Base-by-base conservation (phyloP, 1,284 basidiomycete genomes). In the Marasmius tenuissimus region DNA sequence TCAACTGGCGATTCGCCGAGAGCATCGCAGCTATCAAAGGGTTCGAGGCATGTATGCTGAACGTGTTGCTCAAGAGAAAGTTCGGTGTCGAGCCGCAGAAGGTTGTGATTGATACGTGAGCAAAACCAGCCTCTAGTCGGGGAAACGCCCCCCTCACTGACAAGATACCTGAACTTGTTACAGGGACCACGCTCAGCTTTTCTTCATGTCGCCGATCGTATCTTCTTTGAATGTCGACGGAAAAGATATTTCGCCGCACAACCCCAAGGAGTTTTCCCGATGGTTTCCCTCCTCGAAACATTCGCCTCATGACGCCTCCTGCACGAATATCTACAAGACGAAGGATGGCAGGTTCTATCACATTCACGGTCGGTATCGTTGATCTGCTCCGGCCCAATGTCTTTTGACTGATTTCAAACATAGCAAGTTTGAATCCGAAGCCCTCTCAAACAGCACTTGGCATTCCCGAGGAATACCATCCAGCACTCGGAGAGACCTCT, bases 1-100 rank as follows among this genome's bases (percentile, higher is more conserved):
- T 68, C 20, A 69, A 68, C 50, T 69, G 69, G 66, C 65, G 69
- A 11, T 70, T 69, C 39, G 65, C 68, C 2, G 71, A 72, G 57
- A 69, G 68, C 48, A 66, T 71, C 39, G 64, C 68, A 42, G 67
- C 70, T 4, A 58, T 71, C 40, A 72, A 71, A 59, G 71, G 66
- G 4, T 69, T 68, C 33, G 65, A 72, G 50, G 71, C 61, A 12
- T 65, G 66, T 0, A 69, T 72, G 66, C 62, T 69, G 14, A 69
- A 69, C 45, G 67, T 68, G 1, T 58, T 69, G 18, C 50, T 69
- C 45, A 66, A 66, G 51, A 62, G 62, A 48, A 68, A 66, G 56
- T 71, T 70, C 51, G 65, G 61, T 4, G 47, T 67, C 11, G 60
- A 61, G 11, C 69, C 68, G 45, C 67, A 69, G 52, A 68, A 63